Percentiles rank a stretch among this genome's conserved stretches.
Evolutionary conservation across 2,329 filamentous ascomycete genomes (phyloP).

Genomic region (Aquanectria penicillioides): DNA sequence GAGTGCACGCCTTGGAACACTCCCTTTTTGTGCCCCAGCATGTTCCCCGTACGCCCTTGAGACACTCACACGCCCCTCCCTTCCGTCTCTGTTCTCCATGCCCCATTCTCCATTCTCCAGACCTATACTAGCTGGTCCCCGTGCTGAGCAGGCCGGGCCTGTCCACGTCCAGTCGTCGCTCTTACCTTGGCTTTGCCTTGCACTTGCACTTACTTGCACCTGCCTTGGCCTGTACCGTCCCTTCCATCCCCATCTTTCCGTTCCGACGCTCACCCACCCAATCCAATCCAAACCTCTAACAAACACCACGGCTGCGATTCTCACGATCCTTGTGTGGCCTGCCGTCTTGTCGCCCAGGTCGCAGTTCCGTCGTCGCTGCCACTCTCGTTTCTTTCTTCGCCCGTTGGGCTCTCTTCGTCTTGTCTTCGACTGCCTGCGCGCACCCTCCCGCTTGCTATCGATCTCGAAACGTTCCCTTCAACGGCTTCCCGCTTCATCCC

Average conservation of each 20-base stretch:
- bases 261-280: slow-evolving; percentile 29
- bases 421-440: slow-evolving; percentile 5
- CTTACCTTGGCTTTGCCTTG: slow-evolving; percentile 21
- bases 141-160: slow-evolving; percentile 17
- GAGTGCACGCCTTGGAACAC: slow-evolving; percentile 4
- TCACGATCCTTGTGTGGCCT: slow-evolving; percentile 34
- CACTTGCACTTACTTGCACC: slow-evolving; percentile 33
- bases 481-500: slow-evolving; percentile 23
- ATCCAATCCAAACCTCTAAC: slow-evolving; percentile 30
- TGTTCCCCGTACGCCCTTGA: neutral
- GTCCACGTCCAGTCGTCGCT: slow-evolving; percentile 13
- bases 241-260: slow-evolving; percentile 36
- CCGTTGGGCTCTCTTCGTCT: neutral
- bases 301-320: slow-evolving; percentile 37
- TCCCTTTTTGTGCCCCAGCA: slow-evolving; percentile 1
- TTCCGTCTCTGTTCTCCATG: slow-evolving; percentile 14
- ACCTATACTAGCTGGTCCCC: slow-evolving; percentile 23
- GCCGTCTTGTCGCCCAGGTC: slow-evolving; percentile 15
- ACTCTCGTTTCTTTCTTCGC: slow-evolving; percentile 11
- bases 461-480: neutral
- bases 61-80: slow-evolving; percentile 11
- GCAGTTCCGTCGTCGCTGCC: slow-evolving; percentile 11
- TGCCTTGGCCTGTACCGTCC: slow-evolving; percentile 35
- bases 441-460: slow-evolving; percentile 15
- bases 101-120: slow-evolving; percentile 23